These are phyloP conservation scores for Deinandra increscens DNA, from an alignment of 129 eudicot species.

Conservation along the genomic window DNA sequence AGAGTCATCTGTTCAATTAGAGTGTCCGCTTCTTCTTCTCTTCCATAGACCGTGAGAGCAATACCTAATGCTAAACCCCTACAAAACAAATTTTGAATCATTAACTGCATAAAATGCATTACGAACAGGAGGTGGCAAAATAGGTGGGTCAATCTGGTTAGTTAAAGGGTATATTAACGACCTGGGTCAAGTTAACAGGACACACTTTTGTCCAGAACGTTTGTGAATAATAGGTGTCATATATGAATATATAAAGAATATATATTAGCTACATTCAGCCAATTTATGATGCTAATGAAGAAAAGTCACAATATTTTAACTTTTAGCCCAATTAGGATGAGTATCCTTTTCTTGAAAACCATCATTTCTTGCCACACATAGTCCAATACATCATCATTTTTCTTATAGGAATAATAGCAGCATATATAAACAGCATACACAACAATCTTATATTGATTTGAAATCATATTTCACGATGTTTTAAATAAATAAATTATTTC, in stretches of 20 bases:
- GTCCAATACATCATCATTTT: too few relatives aligned
- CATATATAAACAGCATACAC: too few relatives aligned
- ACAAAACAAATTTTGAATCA: not conserved
- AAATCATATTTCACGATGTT: not conserved
- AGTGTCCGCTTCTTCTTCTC: constrained; percentile 95
- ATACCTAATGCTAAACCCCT: constrained; percentile 93
- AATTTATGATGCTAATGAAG: not conserved
- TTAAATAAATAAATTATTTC: not conserved
- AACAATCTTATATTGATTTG: not conserved
- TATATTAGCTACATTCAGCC: not conserved
- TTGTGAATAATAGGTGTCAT: not conserved
- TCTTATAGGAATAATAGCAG: too few relatives aligned
- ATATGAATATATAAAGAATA: not conserved
- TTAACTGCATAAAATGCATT: not conserved
- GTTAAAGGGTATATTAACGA: not conserved
- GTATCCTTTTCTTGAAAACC: not conserved
- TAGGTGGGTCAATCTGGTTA: not conserved
- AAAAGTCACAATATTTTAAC: not conserved
- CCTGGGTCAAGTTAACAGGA: not conserved
- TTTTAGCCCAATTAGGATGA: not conserved
- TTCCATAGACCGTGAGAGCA: constrained; percentile 96
- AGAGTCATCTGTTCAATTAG: constrained; percentile 96
- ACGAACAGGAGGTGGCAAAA: not conserved
- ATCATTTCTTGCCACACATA: not conserved
- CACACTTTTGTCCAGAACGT: not conserved